phyloP scores from a whole-genome alignment of 1,284 basidiomycete genomes.

The Somion occarium region DNA sequence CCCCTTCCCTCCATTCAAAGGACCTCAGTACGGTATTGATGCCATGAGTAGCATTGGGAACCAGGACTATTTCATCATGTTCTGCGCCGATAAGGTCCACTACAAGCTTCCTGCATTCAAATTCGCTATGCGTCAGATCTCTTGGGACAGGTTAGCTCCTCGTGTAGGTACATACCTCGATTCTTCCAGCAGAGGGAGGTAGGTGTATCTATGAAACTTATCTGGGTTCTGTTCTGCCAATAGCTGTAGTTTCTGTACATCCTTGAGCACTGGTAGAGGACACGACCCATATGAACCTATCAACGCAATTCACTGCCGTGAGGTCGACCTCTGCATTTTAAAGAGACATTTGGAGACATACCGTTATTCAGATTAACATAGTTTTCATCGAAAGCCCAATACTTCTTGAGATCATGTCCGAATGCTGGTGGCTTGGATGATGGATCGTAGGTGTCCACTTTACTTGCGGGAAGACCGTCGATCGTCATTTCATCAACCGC shows the following conservation, averaged over 20 bases:
- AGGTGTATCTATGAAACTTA: slow-evolving; percentile 48
- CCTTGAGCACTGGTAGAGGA: slow-evolving; percentile 54
- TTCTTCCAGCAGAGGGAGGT: slow-evolving; percentile 34
- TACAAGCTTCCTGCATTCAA: slow-evolving; percentile 31
- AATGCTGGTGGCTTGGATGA: slow-evolving; percentile 40
- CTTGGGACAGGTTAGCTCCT: background rate
- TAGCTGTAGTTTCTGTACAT: slow-evolving; percentile 39
- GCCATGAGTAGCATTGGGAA: slow-evolving; percentile 63
- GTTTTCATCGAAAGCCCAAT: slow-evolving; percentile 53
- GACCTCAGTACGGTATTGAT: slow-evolving; percentile 65
- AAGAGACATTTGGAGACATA: too few relatives aligned
- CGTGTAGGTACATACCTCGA: slow-evolving; percentile 30
- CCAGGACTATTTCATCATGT: slow-evolving; percentile 61
- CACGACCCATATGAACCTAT: slow-evolving; percentile 68
- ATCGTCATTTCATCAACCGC: background rate
- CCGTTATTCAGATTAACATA: slow-evolving; percentile 70
- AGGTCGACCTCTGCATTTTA: too few relatives aligned
- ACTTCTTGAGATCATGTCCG: slow-evolving; percentile 52
- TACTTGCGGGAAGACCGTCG: background rate
- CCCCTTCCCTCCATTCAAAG: slow-evolving; percentile 48
- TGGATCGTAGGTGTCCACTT: slow-evolving; percentile 22
- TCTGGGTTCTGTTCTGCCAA: slow-evolving; percentile 62
- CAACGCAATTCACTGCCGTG: too few relatives aligned
- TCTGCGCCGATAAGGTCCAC: slow-evolving; percentile 59
- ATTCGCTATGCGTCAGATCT: background rate